phyloP scores from a whole-genome alignment of 1,139 yeast species.

The Scheffersomyces stambukii region DNA sequence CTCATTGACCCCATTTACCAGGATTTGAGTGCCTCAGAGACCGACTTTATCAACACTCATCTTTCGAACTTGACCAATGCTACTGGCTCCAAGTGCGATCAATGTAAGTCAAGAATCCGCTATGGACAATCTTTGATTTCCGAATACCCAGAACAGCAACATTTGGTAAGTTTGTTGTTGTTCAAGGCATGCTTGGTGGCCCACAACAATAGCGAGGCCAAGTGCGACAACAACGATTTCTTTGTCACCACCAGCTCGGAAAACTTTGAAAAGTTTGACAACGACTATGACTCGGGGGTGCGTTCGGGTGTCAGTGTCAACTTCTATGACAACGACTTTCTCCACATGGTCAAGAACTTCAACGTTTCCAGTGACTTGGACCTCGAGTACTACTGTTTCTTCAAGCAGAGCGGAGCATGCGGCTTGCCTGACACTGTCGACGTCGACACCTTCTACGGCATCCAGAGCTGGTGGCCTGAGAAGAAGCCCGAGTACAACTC shows the following conservation, averaged over 20 bases:
- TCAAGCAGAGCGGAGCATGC: slow-evolving; percentile 21
- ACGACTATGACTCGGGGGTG: slow-evolving; percentile 21
- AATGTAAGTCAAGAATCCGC: slow-evolving; percentile 33
- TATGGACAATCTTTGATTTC: slow-evolving; percentile 26
- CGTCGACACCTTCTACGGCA: slow-evolving; percentile 20
- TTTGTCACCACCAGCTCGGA: slow-evolving; percentile 33
- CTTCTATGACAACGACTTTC: slow-evolving; percentile 38
- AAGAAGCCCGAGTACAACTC: slow-evolving; percentile 20
- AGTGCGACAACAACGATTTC: slow-evolving; percentile 35
- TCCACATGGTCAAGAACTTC: slow-evolving; percentile 32
- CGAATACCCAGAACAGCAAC: slow-evolving; percentile 29
- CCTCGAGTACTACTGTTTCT: slow-evolving; percentile 32
- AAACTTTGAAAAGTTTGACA: slow-evolving; percentile 14
- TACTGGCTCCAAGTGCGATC: slow-evolving; percentile 31
- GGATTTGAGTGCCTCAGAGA: slow-evolving; percentile 21
- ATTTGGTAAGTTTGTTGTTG: slow-evolving; percentile 32
- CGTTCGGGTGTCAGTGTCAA: slow-evolving; percentile 21
- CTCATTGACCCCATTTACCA: slow-evolving; percentile 22
- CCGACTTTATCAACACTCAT: slow-evolving; percentile 29
- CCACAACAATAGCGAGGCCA: slow-evolving; percentile 26
- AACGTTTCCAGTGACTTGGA: slow-evolving; percentile 35
- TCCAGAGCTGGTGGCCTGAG: slow-evolving; percentile 30
- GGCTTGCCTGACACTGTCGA: slow-evolving; percentile 26
- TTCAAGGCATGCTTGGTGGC: slow-evolving; percentile 32
- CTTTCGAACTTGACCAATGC: slow-evolving; percentile 20